A percentile compares a stretch with the other conserved stretches of the same genome.
Evolutionary conservation across 306 rosid genomes (phyloP).

Genomic region (Amphicarpaea edgeworthii): DNA sequence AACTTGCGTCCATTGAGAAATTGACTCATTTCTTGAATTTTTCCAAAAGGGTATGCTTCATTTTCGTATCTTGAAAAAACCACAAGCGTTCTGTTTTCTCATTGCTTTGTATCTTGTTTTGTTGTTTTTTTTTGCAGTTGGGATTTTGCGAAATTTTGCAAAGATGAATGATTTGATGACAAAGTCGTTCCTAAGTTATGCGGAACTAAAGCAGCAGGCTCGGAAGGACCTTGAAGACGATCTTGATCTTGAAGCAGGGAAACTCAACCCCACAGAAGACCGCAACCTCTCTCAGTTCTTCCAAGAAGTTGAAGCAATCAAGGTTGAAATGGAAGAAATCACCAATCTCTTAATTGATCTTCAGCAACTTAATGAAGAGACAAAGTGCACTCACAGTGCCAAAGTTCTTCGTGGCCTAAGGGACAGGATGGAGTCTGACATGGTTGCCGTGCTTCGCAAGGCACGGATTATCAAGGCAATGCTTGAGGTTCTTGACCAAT

Average conservation of each 20-base stretch:
- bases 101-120: conserved; percentile 36
- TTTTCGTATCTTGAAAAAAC: conserved; percentile 30
- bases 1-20: conserved; percentile 48
- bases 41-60: conserved; percentile 48
- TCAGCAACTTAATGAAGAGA: conserved; percentile 73
- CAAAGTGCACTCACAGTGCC: conserved; percentile 82
- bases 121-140: conserved; percentile 45
- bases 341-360: conserved; percentile 92
- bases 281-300: conserved; percentile 80
- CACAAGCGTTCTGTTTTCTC: conserved; percentile 4
- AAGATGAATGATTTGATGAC: conserved; percentile 98
- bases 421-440: conserved; percentile 82
- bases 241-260: conserved; percentile 69
- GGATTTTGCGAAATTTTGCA: conserved; percentile 49
- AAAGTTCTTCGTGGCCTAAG: conserved; percentile 85
- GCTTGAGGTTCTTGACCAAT: conserved; percentile 72
- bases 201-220: conserved; percentile 82
- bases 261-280: conserved; percentile 69
- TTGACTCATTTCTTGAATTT: conserved; percentile 59
- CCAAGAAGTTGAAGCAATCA: conserved; percentile 67
- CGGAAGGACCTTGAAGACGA: conserved; percentile 64
- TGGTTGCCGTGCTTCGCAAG: conserved; percentile 79
- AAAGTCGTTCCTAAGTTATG: conserved; percentile 89
- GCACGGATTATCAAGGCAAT: conserved; percentile 65
- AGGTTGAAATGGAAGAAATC: conserved; percentile 86